Percentiles rank a stretch among this genome's conserved stretches.
phyloP scores from a whole-genome alignment of 768 basidiomycete species.

The Mrakia blollopis region DNA sequence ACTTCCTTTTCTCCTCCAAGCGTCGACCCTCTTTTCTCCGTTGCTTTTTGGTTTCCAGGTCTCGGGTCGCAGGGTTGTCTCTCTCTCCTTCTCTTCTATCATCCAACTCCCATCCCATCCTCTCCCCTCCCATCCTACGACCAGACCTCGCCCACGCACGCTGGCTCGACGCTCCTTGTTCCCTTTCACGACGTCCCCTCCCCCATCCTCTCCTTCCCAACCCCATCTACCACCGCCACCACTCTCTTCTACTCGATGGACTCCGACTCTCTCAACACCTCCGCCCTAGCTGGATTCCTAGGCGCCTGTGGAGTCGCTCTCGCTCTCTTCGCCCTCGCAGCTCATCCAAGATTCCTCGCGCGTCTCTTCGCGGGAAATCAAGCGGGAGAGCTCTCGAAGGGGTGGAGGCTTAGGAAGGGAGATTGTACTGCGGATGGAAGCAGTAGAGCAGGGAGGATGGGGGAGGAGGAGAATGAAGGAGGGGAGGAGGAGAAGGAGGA shows the following conservation, averaged over 20 bases:
- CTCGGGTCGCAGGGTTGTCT: too few relatives aligned
- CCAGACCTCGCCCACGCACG: too few relatives aligned
- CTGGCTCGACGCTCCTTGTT: too few relatives aligned
- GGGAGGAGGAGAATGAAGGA: too few relatives aligned
- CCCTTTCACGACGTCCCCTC: too few relatives aligned
- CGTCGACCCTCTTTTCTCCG: too few relatives aligned
- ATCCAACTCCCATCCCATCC: too few relatives aligned
- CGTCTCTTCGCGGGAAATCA: background rate
- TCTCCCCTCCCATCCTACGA: too few relatives aligned
- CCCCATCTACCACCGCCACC: background rate
- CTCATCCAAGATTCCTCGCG: conserved; percentile 20
- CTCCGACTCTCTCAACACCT: background rate
- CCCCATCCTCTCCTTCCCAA: too few relatives aligned
- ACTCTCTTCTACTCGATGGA: background rate
- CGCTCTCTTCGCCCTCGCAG: conserved; percentile 8
- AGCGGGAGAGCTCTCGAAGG: conserved; percentile 14
- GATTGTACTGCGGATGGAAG: background rate
- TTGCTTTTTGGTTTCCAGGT: too few relatives aligned
- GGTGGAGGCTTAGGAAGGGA: conserved; percentile 2
- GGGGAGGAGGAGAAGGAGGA: conserved; percentile 13
- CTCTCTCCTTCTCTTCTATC: too few relatives aligned
- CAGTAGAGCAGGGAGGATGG: background rate
- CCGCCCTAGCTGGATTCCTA: background rate
- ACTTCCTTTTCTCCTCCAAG: too few relatives aligned
- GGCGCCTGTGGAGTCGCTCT: background rate